Conservation (phyloP, 257 asterid species). For the Ocimum tenuiflorum region DNA sequence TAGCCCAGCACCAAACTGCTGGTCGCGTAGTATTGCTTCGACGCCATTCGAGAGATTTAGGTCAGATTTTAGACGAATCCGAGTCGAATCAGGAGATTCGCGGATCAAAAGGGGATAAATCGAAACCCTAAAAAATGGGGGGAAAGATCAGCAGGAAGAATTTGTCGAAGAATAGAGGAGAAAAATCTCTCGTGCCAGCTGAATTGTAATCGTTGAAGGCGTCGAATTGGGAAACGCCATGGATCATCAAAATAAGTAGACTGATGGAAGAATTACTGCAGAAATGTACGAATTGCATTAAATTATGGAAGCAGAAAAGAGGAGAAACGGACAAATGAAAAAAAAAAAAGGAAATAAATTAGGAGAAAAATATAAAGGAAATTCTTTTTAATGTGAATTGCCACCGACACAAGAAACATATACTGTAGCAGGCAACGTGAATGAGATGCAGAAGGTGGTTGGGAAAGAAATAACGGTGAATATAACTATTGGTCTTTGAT, state of each 20-base stretch:
- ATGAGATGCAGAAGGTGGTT: no score
- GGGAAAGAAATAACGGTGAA: no score
- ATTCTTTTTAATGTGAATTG: no score
- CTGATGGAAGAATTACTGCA: not conserved
- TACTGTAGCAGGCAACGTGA: no score
- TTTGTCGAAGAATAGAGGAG: not conserved
- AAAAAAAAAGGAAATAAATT: not conserved
- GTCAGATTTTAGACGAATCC: no score
- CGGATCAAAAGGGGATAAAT: not conserved
- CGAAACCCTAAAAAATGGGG: constrained; percentile 16
- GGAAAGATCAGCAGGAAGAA: no score
- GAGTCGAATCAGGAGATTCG: not conserved
- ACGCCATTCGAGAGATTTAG: constrained; percentile 27
- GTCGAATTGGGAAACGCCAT: not conserved
- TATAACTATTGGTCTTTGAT: no score
- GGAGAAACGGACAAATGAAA: no score
- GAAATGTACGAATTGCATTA: not conserved
- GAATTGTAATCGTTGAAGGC: not conserved
- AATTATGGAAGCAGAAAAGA: not conserved
- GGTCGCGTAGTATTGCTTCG: constrained; percentile 64
- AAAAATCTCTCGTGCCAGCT: not conserved
- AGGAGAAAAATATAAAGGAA: not conserved
- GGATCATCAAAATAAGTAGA: not conserved
- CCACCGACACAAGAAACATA: no score
- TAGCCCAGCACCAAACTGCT: constrained; percentile 84